Evolutionary conservation across 1,284 basidiomycete species (phyloP), one percentile per base, ranked within the genome.

Genomic region (Boletus nobilissimus): DNA sequence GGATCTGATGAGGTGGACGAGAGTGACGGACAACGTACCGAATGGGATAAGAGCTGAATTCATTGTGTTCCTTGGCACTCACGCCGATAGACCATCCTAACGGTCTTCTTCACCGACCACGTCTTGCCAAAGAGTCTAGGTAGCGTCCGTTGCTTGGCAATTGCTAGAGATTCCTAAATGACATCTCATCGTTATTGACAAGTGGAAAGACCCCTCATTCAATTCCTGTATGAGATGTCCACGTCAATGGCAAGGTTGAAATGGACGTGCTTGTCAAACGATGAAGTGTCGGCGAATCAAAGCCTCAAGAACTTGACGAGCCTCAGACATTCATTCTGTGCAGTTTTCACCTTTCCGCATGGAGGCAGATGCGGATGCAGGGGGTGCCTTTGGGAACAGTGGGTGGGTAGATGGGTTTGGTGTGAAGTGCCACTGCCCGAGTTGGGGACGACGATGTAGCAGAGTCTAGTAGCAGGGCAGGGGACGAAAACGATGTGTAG

Each of bases 321-420:
- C 24, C 43, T 46, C 19, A 46, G 43, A 43, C 43, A 19, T 43
- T 43, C 43, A 5, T 43, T 43, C 43, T 46, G 43, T 46, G 43
- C 43, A 22, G 18, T 46, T 22, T 46, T 46, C 43, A 43, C 43
- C n/a, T n/a, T n/a, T n/a, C n/a, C 0, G 96, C 92, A 84, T 97
- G 96, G 57, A 97, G 84, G 85, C 97, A 98, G 34, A 97, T 91
- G 1, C 97, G 87, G 11, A 97, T 92, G n/a, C 96, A 91, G 73
- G 97, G 94, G 74, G 91, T 90, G 19, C 95, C 96, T 78, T 93
- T 93, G 0, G 96, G 95, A 1, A 97, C 96, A 0, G 96, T 97
- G 1, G 95, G 95, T 88, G 92, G 94, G 32, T 92, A 93, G 73
- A 97, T 97, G 0, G 96, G 94, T 7, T 95, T 92, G 0, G 94